phyloP scores from a whole-genome alignment of 208 protist genomes.

The Trypanosomatidae sp. region DNA sequence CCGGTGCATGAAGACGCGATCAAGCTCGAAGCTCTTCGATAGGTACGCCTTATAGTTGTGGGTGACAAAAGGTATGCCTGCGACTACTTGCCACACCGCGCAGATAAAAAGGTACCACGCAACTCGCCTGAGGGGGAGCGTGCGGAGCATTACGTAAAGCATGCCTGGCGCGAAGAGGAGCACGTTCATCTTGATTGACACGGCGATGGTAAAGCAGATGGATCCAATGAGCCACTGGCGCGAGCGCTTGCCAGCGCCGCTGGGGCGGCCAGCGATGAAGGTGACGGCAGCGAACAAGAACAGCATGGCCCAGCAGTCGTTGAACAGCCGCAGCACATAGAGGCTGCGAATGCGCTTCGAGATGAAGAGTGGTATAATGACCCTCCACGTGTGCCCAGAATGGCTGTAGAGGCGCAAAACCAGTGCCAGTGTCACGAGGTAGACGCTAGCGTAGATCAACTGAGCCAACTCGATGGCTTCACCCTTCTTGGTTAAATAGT shows the following conservation, averaged over 20 bases:
- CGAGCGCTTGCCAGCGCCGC: constrained; percentile 10
- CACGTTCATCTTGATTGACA: constrained; percentile 97
- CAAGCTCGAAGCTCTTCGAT: constrained; percentile 61
- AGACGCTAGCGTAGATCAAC: constrained; percentile 75
- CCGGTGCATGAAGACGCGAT: constrained; percentile 61
- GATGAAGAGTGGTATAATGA: constrained; percentile 56
- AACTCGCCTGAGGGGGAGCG: constrained; percentile 57
- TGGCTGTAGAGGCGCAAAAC: constrained; percentile 48
- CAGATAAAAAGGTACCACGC: constrained; percentile 54
- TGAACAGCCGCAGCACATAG: constrained; percentile 90
- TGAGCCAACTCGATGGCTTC: constrained; percentile 64
- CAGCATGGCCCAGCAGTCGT: constrained; percentile 88
- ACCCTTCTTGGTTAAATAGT: constrained; percentile 74
- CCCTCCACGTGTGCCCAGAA: constrained; percentile 30
- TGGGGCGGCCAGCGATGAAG: constrained; percentile 30
- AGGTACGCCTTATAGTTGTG: constrained; percentile 50
- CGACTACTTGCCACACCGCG: constrained; percentile 58
- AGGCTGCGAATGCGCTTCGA: constrained; percentile 84
- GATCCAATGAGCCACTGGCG: constrained; percentile 60
- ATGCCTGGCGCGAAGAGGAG: constrained; percentile 93
- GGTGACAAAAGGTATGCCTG: constrained; percentile 65
- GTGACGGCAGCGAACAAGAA: constrained; percentile 70
- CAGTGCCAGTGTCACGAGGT: constrained; percentile 49
- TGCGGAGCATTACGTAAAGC: constrained; percentile 57
- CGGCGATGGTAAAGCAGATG: constrained; percentile 75